Evolutionary conservation across 176 grass and related monocot species (phyloP), one percentile per base, ranked within the genome.

Genomic region (Cenchrus fungigraminus): DNA sequence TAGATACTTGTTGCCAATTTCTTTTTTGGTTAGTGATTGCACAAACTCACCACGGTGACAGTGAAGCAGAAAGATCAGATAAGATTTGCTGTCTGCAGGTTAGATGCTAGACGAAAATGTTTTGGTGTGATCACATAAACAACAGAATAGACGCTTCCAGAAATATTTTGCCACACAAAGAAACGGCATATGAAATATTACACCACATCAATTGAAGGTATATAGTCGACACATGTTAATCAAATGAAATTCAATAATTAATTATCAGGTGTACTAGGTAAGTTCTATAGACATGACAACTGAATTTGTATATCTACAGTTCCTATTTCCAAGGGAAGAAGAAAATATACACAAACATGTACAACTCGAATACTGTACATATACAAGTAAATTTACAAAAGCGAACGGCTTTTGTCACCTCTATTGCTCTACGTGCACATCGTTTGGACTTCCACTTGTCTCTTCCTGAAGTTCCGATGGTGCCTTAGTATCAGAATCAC

Each of bases 361-460:
- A 47, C 32, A 45, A 15, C 57, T 77, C 25, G 65, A 59, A 59
- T 22, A 74, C 72, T 83, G 28, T 67, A 79, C 78, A 85, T 55
- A 42, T 84, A 91, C 83, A 79, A 65, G 52, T 17, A 86, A 45
- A 89, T 46, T 80, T 70, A 93, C 89, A 88, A 6, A 8, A 76
- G 50, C 32, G 65, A 76, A 45, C 10, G 0, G 43, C 61, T 86
- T 82, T 10, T 9, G 19, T 19, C 72, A 37, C 34, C 44, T 77
- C 59, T 76, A 81, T 84, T 88, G 73, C 45, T 86, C 74, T 85
- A 44, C 55, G 56, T 69, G 57, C 15, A 14, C 57, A 68, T 83
- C 88, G 59, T 80, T 78, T 22, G 45, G 52, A 25, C 68, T 79
- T 22, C 44, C 74, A 40, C 12, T 29, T 7, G 68, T 65, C 73